Conservation (phyloP, 2,329 filamentous ascomycete genomes). For the Sclerotinia nivalis region DNA sequence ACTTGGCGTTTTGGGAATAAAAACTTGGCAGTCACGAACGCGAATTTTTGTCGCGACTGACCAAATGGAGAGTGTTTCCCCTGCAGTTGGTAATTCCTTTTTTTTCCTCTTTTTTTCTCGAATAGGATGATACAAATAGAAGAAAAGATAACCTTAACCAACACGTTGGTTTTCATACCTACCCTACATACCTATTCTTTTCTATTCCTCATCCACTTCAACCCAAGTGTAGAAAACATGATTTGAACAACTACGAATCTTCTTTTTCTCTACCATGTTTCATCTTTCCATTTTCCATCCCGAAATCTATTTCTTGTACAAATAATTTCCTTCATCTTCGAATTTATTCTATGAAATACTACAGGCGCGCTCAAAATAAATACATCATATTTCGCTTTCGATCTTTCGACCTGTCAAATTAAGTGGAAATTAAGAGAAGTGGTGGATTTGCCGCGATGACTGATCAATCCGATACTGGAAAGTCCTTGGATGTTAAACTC, state of each 20-base stretch:
- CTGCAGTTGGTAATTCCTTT: not conserved
- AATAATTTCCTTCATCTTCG: not conserved
- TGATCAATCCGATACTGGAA: not conserved
- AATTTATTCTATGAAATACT: not conserved
- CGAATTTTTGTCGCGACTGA: not conserved
- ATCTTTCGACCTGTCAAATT: conserved; percentile 4
- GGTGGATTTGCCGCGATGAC: not conserved
- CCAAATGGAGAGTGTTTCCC: no score
- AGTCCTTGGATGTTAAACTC: not conserved
- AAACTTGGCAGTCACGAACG: not conserved
- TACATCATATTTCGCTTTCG: not conserved
- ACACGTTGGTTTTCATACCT: not conserved
- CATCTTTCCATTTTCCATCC: not conserved
- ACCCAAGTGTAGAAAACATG: not conserved
- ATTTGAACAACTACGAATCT: not conserved
- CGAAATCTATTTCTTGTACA: not conserved
- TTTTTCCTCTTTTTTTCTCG: no score
- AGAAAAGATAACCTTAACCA: not conserved
- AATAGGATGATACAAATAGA: no score
- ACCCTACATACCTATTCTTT: no score
- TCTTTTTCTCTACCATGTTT: not conserved
- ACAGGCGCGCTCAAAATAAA: not conserved
- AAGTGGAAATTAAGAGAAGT: not conserved
- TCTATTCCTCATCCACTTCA: not conserved
- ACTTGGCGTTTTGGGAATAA: not conserved